A percentile compares a stretch with the other conserved stretches of the same genome.
Conservation (phyloP, 2,329 filamentous ascomycete species). For the Emergomyces orientalis region DNA sequence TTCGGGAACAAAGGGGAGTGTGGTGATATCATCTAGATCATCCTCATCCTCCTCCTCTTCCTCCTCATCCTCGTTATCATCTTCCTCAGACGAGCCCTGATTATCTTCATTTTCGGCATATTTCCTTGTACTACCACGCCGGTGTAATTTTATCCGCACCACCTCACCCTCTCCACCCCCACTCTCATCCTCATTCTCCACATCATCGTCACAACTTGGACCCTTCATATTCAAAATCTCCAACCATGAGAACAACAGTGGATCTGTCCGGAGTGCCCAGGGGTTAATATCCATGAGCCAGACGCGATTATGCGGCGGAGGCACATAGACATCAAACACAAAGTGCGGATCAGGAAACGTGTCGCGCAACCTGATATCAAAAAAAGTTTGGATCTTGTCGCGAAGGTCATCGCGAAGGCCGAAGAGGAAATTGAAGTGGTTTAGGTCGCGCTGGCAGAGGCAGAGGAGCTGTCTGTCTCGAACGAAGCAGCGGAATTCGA, state of each 20-base stretch:
- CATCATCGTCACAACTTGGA: conserved; percentile 13
- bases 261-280: conserved; percentile 84
- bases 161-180: background rate
- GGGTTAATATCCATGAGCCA: conserved; percentile 92
- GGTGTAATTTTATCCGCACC: background rate
- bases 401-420: conserved; percentile 57
- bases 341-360: conserved; percentile 80
- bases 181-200: background rate
- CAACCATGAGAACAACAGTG: conserved; percentile 78
- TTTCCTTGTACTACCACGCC: conserved; percentile 12
- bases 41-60: conserved; percentile 30
- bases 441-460: conserved; percentile 80
- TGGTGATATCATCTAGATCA: conserved; percentile 42
- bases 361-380: conserved; percentile 60
- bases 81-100: conserved; percentile 7
- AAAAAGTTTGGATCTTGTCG: conserved; percentile 64
- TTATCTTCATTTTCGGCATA: conserved; percentile 19
- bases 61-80: conserved; percentile 18
- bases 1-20: conserved; percentile 58
- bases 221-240: conserved; percentile 65
- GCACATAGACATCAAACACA: conserved; percentile 86
- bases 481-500: conserved; percentile 95
- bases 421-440: conserved; percentile 77
- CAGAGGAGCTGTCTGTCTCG: conserved; percentile 70
- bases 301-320: conserved; percentile 61